Evolutionary conservation across 2,329 filamentous ascomycete genomes (phyloP).

Genomic region (Magnaporthiopsis poae): DNA sequence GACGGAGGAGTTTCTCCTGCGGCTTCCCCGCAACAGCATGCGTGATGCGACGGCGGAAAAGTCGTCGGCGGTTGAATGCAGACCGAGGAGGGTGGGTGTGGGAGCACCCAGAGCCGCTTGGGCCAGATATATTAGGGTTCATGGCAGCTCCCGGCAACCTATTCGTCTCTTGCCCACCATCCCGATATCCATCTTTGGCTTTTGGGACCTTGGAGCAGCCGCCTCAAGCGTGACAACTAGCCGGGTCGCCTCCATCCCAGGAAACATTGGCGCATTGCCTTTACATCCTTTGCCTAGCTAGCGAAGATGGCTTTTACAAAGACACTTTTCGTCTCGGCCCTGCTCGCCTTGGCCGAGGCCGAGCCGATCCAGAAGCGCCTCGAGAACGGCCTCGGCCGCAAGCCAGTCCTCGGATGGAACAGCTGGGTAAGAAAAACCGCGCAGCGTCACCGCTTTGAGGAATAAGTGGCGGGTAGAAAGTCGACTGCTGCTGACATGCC

Average conservation of each 20-base stretch:
- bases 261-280: neutral
- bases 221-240: neutral
- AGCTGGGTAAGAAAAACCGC: neutral
- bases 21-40: too few relatives aligned
- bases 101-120: neutral
- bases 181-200: neutral
- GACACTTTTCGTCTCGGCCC: neutral
- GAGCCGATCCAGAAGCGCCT: neutral
- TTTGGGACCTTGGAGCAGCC: neutral
- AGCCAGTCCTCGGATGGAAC: slow-evolving; percentile 3
- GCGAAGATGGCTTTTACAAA: neutral
- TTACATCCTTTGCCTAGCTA: neutral
- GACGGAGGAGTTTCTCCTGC: neutral
- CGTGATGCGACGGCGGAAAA: neutral
- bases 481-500: neutral
- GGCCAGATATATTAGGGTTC: neutral
- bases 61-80: neutral
- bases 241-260: too few relatives aligned
- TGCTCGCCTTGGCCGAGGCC: neutral
- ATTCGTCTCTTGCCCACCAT: neutral
- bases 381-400: slow-evolving; percentile 5
- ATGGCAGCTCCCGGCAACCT: neutral
- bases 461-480: neutral
- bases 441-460: neutral
- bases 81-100: neutral